phyloP scores from a whole-genome alignment of 805 yeast genomes.

The Saccharomycopsis fodiens region DNA sequence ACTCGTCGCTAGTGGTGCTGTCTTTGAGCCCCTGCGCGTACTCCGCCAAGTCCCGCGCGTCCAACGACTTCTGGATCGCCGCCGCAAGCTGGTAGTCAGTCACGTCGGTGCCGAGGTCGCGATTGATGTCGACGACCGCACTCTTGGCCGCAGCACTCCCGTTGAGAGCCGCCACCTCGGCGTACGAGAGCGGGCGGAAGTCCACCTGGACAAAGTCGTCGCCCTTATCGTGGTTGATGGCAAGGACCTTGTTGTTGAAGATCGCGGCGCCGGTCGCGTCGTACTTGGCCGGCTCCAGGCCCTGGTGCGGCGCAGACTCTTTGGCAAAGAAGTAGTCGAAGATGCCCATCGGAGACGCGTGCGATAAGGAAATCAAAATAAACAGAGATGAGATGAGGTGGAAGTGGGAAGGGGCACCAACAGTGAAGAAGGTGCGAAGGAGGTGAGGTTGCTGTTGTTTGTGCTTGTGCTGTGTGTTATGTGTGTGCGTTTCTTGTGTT shows the following conservation, averaged over 20 bases:
- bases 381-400: neutral
- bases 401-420: too few relatives aligned
- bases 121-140: conserved; percentile 13
- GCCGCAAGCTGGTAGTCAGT: conserved; percentile 21
- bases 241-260: conserved; percentile 16
- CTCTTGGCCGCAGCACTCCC: neutral
- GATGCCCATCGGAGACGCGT: conserved; percentile 1
- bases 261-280: conserved; percentile 11
- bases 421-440: too few relatives aligned
- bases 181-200: conserved; percentile 18
- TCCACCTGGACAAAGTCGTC: conserved; percentile 20
- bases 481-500: too few relatives aligned
- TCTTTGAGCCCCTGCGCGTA: neutral
- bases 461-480: too few relatives aligned
- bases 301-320: neutral
- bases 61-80: conserved; percentile 14
- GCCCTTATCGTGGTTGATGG: conserved; percentile 14
- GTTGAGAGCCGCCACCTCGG: conserved; percentile 19
- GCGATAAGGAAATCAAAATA: neutral
- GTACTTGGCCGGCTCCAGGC: conserved; percentile 5
- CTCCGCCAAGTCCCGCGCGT: conserved; percentile 5
- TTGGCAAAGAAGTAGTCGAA: conserved; percentile 1
- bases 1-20: neutral
- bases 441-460: too few relatives aligned
- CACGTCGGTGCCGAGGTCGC: conserved; percentile 18